Evolutionary conservation across 2,329 filamentous ascomycete genomes (phyloP).

Genomic region (Rhinocladiella mackenziei): DNA sequence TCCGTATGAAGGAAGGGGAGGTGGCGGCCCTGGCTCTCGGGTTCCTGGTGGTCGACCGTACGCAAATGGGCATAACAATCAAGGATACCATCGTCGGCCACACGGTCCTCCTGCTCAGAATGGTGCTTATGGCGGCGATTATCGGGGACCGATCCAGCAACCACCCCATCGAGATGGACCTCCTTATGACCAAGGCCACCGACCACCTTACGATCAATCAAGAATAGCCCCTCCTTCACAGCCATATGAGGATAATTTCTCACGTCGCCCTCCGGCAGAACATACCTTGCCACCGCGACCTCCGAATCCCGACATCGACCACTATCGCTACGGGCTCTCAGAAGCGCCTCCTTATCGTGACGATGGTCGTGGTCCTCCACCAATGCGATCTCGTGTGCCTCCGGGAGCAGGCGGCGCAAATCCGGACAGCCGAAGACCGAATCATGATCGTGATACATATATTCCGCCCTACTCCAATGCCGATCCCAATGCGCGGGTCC

Average conservation of each 20-base stretch:
- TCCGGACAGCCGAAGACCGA: constrained; percentile 7
- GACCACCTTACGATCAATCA: constrained; percentile 20
- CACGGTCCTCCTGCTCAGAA: constrained; percentile 17
- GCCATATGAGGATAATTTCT: constrained; percentile 25
- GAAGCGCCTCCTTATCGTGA: constrained; percentile 25
- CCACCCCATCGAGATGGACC: constrained; percentile 21
- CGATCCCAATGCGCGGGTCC: constrained; percentile 18
- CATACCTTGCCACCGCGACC: constrained; percentile 23
- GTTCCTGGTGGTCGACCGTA: constrained; percentile 35
- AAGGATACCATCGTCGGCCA: constrained; percentile 13
- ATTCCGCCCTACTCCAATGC: constrained; percentile 29
- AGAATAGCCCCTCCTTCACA: constrained; percentile 9
- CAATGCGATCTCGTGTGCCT: constrained; percentile 17
- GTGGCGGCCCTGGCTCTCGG: constrained; percentile 36
- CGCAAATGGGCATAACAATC: constrained; percentile 27
- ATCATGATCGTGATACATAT: constrained; percentile 29
- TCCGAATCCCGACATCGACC: constrained; percentile 19
- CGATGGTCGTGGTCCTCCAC: constrained; percentile 24
- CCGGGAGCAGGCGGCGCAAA: constrained; percentile 1
- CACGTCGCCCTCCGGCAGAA: constrained; percentile 21
- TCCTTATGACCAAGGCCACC: constrained; percentile 21
- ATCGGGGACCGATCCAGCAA: constrained; percentile 15
- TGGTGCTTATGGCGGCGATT: constrained; percentile 21
- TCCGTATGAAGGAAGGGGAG: constrained; percentile 33
- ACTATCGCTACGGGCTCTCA: constrained; percentile 18